phyloP scores from a whole-genome alignment of 345 rosid species.

The Arabidopsis suecica region DNA sequence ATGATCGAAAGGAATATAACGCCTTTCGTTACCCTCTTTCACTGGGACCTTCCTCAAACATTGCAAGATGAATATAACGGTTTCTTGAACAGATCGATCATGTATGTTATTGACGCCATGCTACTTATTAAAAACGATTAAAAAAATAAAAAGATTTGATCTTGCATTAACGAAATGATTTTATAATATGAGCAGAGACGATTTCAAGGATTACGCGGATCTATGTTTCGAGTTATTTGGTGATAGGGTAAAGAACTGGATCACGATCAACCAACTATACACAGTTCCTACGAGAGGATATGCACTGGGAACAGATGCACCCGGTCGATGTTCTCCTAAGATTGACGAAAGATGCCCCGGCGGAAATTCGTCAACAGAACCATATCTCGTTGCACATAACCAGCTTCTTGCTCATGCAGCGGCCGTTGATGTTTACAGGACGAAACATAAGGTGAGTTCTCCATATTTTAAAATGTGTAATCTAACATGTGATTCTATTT shows the following conservation, averaged over 20 bases:
- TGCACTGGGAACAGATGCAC: constrained; percentile 44
- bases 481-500: background rate
- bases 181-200: constrained; percentile 34
- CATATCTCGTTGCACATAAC: constrained; percentile 37
- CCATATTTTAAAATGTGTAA: background rate
- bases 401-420: constrained; percentile 44
- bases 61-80: constrained; percentile 57
- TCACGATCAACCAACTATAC: constrained; percentile 52
- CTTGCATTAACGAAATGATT: background rate
- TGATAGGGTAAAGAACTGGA: constrained; percentile 53
- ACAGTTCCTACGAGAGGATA: constrained; percentile 42
- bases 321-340: constrained; percentile 50
- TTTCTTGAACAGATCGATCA: constrained; percentile 45
- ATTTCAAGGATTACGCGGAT: constrained; percentile 50
- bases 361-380: constrained; percentile 45
- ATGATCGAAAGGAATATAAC: constrained; percentile 41
- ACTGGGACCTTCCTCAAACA: constrained; percentile 61
- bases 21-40: constrained; percentile 55
- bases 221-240: constrained; percentile 50
- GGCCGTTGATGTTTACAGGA: constrained; percentile 28
- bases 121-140: background rate
- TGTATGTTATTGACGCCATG: constrained; percentile 43
- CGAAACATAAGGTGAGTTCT: constrained; percentile 31
- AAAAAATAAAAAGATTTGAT: background rate
- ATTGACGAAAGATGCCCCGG: constrained; percentile 16